Percentiles rank a stretch among this genome's conserved stretches.
Evolutionary conservation across 2,329 filamentous ascomycete genomes (phyloP).

Genomic region (Macrophomina tecta): DNA sequence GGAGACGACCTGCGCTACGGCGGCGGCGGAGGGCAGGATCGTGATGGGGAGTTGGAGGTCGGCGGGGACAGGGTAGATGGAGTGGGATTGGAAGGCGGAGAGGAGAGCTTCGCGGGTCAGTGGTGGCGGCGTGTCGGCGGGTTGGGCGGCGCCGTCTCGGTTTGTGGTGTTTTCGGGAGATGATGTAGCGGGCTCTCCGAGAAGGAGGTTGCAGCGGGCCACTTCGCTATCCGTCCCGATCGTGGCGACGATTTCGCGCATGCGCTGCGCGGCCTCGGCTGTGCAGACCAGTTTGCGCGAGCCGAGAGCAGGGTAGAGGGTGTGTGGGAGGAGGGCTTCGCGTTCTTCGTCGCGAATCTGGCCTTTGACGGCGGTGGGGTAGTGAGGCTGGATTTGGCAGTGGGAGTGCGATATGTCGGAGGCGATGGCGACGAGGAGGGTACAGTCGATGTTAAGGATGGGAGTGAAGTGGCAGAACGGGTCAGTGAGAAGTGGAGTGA

Average conservation of each 20-base stretch:
- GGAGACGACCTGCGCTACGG: slow-evolving; percentile 36
- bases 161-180: too few relatives aligned
- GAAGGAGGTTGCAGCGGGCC: slow-evolving; percentile 63
- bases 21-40: slow-evolving; percentile 56
- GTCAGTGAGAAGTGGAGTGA: slow-evolving; percentile 46
- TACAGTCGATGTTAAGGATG: slow-evolving; percentile 68
- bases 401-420: slow-evolving; percentile 73
- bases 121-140: neutral
- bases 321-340: slow-evolving; percentile 64
- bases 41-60: slow-evolving; percentile 67
- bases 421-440: slow-evolving; percentile 73
- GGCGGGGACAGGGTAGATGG: slow-evolving; percentile 60
- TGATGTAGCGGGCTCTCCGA: slow-evolving; percentile 38
- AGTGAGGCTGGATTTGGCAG: slow-evolving; percentile 55
- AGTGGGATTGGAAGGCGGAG: slow-evolving; percentile 42
- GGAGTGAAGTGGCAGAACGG: slow-evolving; percentile 47
- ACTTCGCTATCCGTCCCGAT: slow-evolving; percentile 52
- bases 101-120: slow-evolving; percentile 27
- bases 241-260: slow-evolving; percentile 54
- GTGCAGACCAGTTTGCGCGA: slow-evolving; percentile 68
- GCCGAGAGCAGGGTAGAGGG: slow-evolving; percentile 68
- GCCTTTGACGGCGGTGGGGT: slow-evolving; percentile 65
- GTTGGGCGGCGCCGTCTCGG: too few relatives aligned
- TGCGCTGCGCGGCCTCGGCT: slow-evolving; percentile 66
- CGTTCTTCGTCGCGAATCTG: slow-evolving; percentile 70